Evolutionary conservation across 2,329 filamentous ascomycete genomes (phyloP).

Genomic region (Pseudogymnoascus sp.): DNA sequence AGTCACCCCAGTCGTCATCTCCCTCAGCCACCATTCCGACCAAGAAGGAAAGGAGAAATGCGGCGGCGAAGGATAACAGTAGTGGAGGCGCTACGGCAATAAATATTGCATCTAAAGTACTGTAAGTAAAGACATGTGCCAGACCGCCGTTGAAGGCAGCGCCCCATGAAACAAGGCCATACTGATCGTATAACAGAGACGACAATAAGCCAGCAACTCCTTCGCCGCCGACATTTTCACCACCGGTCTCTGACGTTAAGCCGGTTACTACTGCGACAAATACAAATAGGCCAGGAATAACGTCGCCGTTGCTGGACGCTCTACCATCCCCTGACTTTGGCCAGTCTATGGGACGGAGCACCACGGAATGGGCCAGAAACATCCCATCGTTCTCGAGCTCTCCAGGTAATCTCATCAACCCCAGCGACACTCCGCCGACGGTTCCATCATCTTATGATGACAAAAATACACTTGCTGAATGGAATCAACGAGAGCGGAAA

Average conservation of each 20-base stretch:
- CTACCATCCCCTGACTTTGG: conserved; percentile 25
- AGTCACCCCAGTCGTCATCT: conserved; percentile 21
- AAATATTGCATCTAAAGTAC: conserved; percentile 26
- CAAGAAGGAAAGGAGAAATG: conserved; percentile 30
- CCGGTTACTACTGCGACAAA: conserved; percentile 19
- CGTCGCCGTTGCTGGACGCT: conserved; percentile 27
- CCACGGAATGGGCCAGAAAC: conserved; percentile 41
- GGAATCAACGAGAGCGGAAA: conserved; percentile 25
- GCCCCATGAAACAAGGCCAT: conserved; percentile 6
- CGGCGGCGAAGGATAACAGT: conserved; percentile 27
- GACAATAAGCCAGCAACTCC: conserved; percentile 15
- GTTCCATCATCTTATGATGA: conserved; percentile 30
- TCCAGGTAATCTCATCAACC: conserved; percentile 35
- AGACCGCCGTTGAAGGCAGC: background rate
- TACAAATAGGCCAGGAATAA: conserved; percentile 18
- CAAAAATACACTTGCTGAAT: conserved; percentile 21
- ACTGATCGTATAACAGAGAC: conserved; percentile 18
- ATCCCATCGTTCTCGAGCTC: conserved; percentile 36
- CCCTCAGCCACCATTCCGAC: conserved; percentile 24
- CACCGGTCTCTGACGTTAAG: conserved; percentile 24
- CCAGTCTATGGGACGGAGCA: conserved; percentile 24
- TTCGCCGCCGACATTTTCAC: conserved; percentile 16
- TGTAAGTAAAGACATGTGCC: conserved; percentile 21
- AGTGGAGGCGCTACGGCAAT: conserved; percentile 27
- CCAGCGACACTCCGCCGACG: conserved; percentile 39